Conservation (phyloP, 805 yeast genomes). For the Spathaspora hagerdaliae region DNA sequence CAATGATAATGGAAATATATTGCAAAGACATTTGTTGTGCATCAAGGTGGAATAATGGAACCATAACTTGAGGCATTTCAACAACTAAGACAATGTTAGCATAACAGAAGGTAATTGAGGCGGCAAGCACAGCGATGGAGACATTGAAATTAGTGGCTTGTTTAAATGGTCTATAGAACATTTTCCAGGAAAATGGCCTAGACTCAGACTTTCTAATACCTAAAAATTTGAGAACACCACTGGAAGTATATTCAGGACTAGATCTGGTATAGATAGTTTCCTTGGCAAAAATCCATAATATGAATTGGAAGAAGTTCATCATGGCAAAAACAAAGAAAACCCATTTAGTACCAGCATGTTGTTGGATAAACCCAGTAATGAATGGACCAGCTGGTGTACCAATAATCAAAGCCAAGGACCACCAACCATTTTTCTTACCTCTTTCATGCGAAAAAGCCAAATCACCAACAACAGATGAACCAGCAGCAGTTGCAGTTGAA, state of each 20-base stretch:
- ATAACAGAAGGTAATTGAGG: constrained; percentile 16
- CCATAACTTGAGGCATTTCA: constrained; percentile 18
- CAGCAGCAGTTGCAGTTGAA: constrained; percentile 12
- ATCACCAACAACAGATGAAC: constrained; percentile 13
- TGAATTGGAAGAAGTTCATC: constrained; percentile 11
- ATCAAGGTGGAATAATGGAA: constrained; percentile 12
- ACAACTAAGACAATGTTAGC: constrained; percentile 19
- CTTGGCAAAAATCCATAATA: constrained; percentile 7
- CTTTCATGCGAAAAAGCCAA: constrained; percentile 12
- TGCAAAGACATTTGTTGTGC: constrained; percentile 21
- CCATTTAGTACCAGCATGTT: constrained; percentile 8
- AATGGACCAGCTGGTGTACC: constrained; percentile 16
- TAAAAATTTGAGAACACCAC: neutral
- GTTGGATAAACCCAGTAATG: constrained; percentile 11
- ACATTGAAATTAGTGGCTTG: constrained; percentile 6
- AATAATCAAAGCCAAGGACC: constrained; percentile 11
- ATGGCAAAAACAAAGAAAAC: constrained; percentile 11
- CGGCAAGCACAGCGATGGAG: constrained; percentile 12
- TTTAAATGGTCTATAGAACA: constrained; percentile 9
- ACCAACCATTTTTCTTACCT: constrained; percentile 13
- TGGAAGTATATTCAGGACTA: neutral
- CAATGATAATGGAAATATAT: constrained; percentile 17
- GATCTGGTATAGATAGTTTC: constrained; percentile 9
- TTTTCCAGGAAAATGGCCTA: constrained; percentile 2
- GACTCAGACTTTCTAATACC: constrained; percentile 1